These are phyloP conservation scores for Candida caryicola DNA, from an alignment of 805 yeast genomes.

Conservation along the genomic window DNA sequence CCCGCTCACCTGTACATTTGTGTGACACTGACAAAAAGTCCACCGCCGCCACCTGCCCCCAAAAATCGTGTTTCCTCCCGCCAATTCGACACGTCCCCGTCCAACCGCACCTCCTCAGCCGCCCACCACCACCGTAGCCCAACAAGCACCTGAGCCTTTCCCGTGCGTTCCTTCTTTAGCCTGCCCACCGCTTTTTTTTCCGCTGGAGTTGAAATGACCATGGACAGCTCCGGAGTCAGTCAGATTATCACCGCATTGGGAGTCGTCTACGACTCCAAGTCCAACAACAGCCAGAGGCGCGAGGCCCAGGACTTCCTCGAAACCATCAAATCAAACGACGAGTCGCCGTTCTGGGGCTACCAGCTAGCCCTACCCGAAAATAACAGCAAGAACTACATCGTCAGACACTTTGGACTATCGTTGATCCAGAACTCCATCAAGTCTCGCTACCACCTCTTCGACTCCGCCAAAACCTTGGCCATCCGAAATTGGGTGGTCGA, in stretches of 20 bases:
- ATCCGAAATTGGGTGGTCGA: constrained; percentile 84
- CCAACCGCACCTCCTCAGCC: too few species aligned
- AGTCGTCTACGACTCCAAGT: constrained; percentile 63
- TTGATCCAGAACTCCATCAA: constrained; percentile 71
- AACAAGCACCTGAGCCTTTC: too few species aligned
- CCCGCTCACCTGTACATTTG: too few species aligned
- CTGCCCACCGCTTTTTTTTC: too few species aligned
- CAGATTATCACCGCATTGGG: constrained; percentile 79
- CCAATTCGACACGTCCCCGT: too few species aligned
- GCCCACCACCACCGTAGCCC: too few species aligned
- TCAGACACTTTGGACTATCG: constrained; percentile 87
- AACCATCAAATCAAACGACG: constrained; percentile 68
- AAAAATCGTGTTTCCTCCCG: too few species aligned
- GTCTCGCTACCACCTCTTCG: constrained; percentile 53
- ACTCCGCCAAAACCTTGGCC: constrained; percentile 56
- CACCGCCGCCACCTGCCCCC: too few species aligned
- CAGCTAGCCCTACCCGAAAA: constrained; percentile 68
- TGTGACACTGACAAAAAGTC: too few species aligned
- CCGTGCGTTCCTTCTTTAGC: too few species aligned
- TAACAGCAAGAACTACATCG: constrained; percentile 58
- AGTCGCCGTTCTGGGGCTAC: constrained; percentile 91
- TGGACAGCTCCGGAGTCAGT: constrained; percentile 66
- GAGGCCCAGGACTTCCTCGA: constrained; percentile 68
- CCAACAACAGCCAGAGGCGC: constrained; percentile 55
- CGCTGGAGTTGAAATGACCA: constrained; percentile 29